A percentile compares a stretch with the other conserved stretches of the same genome.
Conservation (phyloP, 768 basidiomycete species). For the Leccinellum albellum region DNA sequence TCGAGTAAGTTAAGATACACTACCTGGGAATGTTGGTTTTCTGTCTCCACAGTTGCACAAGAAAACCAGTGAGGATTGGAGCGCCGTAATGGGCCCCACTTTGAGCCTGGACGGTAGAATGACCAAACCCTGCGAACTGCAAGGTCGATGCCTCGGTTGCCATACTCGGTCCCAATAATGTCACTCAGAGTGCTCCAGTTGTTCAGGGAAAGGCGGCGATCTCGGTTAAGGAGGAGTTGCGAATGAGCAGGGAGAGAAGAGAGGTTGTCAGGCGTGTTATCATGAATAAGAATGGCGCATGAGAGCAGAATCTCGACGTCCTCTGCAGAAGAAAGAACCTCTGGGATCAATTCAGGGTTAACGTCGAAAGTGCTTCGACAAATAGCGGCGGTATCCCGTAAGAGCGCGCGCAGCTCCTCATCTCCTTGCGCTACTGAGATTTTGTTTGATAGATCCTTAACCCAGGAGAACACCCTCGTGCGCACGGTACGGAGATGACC, state of each 20-base stretch:
- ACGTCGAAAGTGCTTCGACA: not conserved
- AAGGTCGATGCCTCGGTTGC: constrained; percentile 9
- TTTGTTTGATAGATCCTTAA: not conserved
- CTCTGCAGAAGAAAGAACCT: not conserved
- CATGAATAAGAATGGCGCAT: not conserved
- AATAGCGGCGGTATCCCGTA: not conserved
- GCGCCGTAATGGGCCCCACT: not conserved
- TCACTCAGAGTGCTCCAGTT: not conserved
- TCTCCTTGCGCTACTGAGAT: not conserved
- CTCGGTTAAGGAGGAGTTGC: constrained; percentile 22
- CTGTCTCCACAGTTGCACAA: constrained; percentile 8
- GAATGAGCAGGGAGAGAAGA: constrained; percentile 2
- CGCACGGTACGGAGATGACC: not conserved
- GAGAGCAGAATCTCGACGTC: not conserved
- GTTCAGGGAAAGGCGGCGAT: constrained; percentile 13
- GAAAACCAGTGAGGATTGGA: constrained; percentile 18
- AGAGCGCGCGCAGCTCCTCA: not conserved
- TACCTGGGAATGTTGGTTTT: constrained; percentile 13
- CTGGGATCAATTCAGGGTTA: not conserved
- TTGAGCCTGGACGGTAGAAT: not conserved
- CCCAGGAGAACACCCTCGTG: not conserved
- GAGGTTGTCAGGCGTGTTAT: constrained; percentile 12
- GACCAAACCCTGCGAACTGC: constrained; percentile 4
- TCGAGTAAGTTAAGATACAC: constrained; percentile 23
- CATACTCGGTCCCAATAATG: not conserved